A percentile compares a stretch with the other conserved stretches of the same genome.
Conservation (phyloP, 345 rosid species). For the Heritiera fomes region DNA sequence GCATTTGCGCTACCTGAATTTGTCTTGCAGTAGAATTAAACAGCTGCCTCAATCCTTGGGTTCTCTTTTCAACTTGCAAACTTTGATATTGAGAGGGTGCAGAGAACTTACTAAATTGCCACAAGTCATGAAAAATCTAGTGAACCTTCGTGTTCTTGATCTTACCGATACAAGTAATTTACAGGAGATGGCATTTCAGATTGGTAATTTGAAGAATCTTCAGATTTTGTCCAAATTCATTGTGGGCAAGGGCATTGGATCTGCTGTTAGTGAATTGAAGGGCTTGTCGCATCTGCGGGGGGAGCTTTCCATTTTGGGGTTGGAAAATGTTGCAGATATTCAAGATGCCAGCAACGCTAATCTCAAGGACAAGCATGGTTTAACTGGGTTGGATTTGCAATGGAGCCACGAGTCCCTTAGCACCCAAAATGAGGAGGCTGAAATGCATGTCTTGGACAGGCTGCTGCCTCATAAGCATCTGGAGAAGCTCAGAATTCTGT, state of each 20-base stretch:
- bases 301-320: conserved; percentile 18
- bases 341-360: conserved; percentile 27
- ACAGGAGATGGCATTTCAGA: conserved; percentile 25
- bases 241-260: conserved; percentile 22
- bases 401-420: conserved; percentile 23
- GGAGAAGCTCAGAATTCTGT: conserved; percentile 24
- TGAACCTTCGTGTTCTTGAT: conserved; percentile 29
- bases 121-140: background rate
- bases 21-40: conserved; percentile 21
- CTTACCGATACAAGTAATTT: conserved; percentile 22
- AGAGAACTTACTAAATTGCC: conserved; percentile 19
- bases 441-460: conserved; percentile 22
- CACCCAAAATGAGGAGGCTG: conserved; percentile 2
- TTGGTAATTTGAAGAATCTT: conserved; percentile 29
- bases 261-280: conserved; percentile 22
- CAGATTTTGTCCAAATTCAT: conserved; percentile 23
- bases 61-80: conserved; percentile 25
- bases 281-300: conserved; percentile 23
- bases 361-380: conserved; percentile 22
- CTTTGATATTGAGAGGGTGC: conserved; percentile 21
- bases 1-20: conserved; percentile 30
- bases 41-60: conserved; percentile 31
- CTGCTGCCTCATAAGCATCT: conserved; percentile 30
- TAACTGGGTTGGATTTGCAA: conserved; percentile 22
- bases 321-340: conserved; percentile 27